Conservation (phyloP, 2,329 filamentous ascomycete genomes). For the Aureobasidium sp. region DNA sequence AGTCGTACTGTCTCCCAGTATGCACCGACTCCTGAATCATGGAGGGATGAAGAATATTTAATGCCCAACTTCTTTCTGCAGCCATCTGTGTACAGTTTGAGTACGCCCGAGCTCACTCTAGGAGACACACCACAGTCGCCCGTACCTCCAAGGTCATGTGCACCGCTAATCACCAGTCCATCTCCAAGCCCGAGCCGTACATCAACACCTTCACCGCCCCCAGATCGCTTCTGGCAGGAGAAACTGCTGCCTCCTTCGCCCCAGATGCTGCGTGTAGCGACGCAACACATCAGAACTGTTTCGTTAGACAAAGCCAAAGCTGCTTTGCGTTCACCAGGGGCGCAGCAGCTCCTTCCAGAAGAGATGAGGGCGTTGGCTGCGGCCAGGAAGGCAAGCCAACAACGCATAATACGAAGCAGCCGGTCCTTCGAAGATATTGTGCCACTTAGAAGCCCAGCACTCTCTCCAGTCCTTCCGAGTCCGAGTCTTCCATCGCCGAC, state of each 20-base stretch:
- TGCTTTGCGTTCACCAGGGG: neutral
- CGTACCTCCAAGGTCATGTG: neutral
- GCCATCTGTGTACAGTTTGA: constrained; percentile 17
- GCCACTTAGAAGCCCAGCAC: neutral
- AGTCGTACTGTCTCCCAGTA: constrained; percentile 24
- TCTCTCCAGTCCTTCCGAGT: neutral
- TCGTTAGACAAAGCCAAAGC: constrained; percentile 10
- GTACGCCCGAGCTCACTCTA: constrained; percentile 8
- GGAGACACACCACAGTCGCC: neutral
- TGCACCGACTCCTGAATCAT: constrained; percentile 16
- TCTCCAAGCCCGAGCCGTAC: constrained; percentile 4
- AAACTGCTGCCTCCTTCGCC: neutral
- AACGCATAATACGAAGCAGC: neutral
- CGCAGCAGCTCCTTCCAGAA: neutral
- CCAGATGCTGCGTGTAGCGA: neutral
- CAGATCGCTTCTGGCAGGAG: neutral
- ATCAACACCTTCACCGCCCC: neutral
- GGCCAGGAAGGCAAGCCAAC: neutral
- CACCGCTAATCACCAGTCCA: constrained; percentile 6
- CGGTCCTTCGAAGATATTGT: neutral
- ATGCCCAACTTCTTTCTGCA: constrained; percentile 20
- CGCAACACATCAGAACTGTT: constrained; percentile 8
- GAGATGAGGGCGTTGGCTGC: constrained; percentile 4
- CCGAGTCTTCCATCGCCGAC: neutral
- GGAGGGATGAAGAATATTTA: constrained; percentile 13